These are phyloP conservation scores for Symbiodinium natans DNA, from an alignment of 73 alveolate genomes.

Conservation along the genomic window DNA sequence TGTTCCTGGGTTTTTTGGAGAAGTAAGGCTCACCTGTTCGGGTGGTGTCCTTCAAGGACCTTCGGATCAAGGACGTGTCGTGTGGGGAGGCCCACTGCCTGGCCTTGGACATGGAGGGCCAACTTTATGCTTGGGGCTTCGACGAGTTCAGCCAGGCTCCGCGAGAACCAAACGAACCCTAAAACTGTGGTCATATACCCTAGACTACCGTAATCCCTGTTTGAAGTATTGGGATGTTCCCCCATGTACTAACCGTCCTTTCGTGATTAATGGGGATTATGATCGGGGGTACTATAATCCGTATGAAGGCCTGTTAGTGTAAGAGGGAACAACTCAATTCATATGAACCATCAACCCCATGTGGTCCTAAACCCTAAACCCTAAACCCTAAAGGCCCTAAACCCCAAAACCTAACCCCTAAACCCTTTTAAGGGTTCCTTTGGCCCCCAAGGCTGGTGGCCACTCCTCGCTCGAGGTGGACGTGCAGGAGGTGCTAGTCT, in stretches of 20 bases:
- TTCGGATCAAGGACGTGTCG: conserved; percentile 60
- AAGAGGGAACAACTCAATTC: too few relatives aligned
- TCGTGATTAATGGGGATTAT: too few relatives aligned
- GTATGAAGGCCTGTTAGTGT: too few relatives aligned
- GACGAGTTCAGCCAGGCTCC: background rate
- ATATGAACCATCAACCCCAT: too few relatives aligned
- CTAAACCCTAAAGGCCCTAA: background rate
- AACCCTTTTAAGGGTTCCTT: background rate
- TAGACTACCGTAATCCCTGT: background rate
- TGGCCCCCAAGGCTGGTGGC: too few relatives aligned
- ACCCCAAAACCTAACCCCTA: background rate
- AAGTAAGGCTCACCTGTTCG: conserved; percentile 73
- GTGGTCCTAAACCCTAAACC: background rate
- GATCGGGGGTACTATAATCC: too few relatives aligned
- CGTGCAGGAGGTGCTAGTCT: background rate
- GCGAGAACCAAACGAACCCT: too few relatives aligned
- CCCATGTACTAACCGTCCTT: too few relatives aligned
- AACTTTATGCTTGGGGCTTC: conserved; percentile 66
- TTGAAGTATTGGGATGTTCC: too few relatives aligned
- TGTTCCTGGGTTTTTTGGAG: conserved; percentile 23
- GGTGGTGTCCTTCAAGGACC: conserved; percentile 79
- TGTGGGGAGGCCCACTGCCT: conserved; percentile 89
- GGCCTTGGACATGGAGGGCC: conserved; percentile 82
- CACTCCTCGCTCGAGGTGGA: background rate
- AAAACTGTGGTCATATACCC: too few relatives aligned